Evolutionary conservation across 1,284 basidiomycete species (phyloP), one percentile per base, ranked within the genome.

Genomic region (Anthracocystis panici-leucophaei): DNA sequence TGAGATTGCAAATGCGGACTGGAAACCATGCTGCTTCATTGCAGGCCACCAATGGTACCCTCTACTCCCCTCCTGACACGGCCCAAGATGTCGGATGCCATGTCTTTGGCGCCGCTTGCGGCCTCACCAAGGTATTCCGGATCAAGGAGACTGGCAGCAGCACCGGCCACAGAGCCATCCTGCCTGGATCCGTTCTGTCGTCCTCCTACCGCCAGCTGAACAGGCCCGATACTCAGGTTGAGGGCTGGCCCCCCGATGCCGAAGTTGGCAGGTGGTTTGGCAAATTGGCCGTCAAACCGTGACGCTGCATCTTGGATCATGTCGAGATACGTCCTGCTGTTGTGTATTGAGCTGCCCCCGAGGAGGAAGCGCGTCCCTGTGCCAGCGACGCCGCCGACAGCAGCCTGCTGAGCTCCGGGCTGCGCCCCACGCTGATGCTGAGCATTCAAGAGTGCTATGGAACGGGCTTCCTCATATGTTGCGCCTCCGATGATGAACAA

Each of bases 401-500:
- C 48, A 27, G 52, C 29, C 46, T 67, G 65, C 16, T 58, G 62
- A 11, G 52, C 29, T 35, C 57, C 58, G 20, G 40, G 40, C 10
- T 62, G 63, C 8, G 57, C 63, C 23, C 57, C 53, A 33, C 65
- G 49, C 57, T 72, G 64, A 51, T 75, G 73, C 40, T 74, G 77
- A 21, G 66, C 76, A 21, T 84, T 83, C 46, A 84, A 66, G 11
- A 82, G 72, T 2, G 81, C 80, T 18, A 84, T 63, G 6, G 64
- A 75, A 7, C 82, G 75, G 5, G 82, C 81, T 55, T 83, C 82
- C 59, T 84, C 83, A 64, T 84, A 84, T 31, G 83, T 85, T 1
- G 82, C 75, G 14, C 83, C 83, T 25, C 83, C 83, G 31, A 85
- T 75, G 50, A 85, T 76, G 57, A 85, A 85, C 20, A 85, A 16